Evolutionary conservation across 768 basidiomycete genomes (phyloP).

Genomic region (Naematelia aurantialba): DNA sequence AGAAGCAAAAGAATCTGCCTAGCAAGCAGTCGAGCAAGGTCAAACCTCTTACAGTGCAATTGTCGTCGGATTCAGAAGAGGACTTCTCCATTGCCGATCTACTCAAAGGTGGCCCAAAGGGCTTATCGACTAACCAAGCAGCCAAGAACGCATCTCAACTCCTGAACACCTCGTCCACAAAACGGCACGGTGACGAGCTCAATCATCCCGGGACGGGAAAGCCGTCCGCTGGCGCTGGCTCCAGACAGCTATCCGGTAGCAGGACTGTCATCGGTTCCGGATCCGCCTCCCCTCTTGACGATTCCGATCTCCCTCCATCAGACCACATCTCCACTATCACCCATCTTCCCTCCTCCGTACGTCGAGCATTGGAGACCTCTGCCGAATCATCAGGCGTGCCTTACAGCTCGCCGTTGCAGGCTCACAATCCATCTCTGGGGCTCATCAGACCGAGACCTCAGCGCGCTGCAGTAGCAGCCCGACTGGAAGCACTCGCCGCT

Average conservation of each 20-base stretch:
- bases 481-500: background rate
- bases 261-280: background rate
- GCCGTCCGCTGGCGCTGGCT: background rate
- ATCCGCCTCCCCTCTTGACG: background rate
- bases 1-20: constrained; percentile 25
- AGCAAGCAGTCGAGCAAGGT: constrained; percentile 11
- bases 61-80: background rate
- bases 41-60: background rate
- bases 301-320: background rate
- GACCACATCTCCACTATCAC: background rate
- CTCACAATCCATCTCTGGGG: background rate
- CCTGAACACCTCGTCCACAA: background rate
- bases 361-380: background rate
- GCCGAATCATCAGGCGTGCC: background rate
- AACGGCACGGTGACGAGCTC: background rate
- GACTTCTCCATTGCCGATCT: background rate
- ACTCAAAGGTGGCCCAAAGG: background rate
- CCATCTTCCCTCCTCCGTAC: background rate
- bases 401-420: background rate
- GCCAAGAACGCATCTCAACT: background rate
- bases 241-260: background rate
- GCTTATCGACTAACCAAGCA: background rate
- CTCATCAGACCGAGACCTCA: background rate
- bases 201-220: background rate
- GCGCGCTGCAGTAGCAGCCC: background rate